Conservation (phyloP, 768 basidiomycete species). For the Multifurca ochricompacta region DNA sequence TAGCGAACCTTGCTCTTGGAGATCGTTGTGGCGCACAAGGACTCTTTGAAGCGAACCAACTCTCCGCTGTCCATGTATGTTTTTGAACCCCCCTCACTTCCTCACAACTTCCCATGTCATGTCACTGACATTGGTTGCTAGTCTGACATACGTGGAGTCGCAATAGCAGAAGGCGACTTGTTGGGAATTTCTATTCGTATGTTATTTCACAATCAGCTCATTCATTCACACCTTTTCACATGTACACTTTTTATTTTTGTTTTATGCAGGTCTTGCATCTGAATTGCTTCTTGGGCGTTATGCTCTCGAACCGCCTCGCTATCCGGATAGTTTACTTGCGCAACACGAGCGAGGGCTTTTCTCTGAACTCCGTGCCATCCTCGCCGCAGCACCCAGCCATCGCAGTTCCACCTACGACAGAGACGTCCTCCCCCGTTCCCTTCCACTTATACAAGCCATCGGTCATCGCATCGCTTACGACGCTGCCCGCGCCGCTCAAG, state of each 20-base stretch:
- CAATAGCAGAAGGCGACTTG: conserved; percentile 41
- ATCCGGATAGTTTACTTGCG: no score
- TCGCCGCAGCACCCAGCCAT: no score
- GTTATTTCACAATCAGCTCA: conserved; percentile 15
- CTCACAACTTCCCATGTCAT: no score
- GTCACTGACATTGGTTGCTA: conserved; percentile 14
- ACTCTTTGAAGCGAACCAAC: conserved; percentile 32
- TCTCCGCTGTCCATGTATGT: conserved; percentile 30
- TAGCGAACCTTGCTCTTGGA: conserved; percentile 20
- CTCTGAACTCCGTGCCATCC: no score
- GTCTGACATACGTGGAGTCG: conserved; percentile 33
- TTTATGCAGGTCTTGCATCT: conserved; percentile 50
- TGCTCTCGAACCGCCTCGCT: no score
- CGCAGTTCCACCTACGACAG: no score
- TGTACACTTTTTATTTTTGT: conserved; percentile 29
- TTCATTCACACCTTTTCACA: conserved; percentile 19
- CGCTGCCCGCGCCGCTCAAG: no score
- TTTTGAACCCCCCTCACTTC: neutral
- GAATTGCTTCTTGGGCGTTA: conserved; percentile 55
- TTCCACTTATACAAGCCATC: no score
- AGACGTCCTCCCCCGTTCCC: no score
- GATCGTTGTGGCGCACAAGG: conserved; percentile 41
- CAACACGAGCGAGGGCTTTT: no score
- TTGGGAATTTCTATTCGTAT: conserved; percentile 35
- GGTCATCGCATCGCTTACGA: no score